Base-by-base conservation (phyloP, 768 basidiomycete genomes). In the Leccinum pellstonianum region DNA sequence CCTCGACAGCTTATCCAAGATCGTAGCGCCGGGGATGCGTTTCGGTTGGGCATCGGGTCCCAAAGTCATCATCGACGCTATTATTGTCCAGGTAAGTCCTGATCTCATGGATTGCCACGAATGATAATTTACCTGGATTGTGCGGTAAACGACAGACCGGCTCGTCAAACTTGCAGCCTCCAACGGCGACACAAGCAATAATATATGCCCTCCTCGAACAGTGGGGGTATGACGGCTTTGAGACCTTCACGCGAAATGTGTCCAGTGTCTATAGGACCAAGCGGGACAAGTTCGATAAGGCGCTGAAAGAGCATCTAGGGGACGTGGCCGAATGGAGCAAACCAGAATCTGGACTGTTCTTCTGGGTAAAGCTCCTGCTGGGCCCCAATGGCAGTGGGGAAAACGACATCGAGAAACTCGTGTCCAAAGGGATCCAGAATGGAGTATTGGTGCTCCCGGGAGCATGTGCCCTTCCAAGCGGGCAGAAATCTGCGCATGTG, bases 361-460 rank as follows among this genome's bases (percentile, higher is more conserved):
- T 52, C 31, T 52, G 85, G 86, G 86, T 86, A 75, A 88, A 83
- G 70, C 77, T 86, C 27, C 74, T 81, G 19, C 69, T 86, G 23
- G 70, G 65, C 29, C 72, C 68, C 29, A 62, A 70, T 49, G 56
- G 64, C 46, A 62, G 62, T 46, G 58, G 47, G 37, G 77, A 81
- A 58, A 81, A 79, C 25, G 88, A 94, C 71, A 90, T 89, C 3
- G 82, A 83, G 66, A 73, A 75, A 19, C 68, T 93, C 67, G 79
- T 80, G 55, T 86, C 82, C 21, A 85, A 83, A 4, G 91, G 90
- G 9, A 79, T 90, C 50, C 83, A 85, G 65, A 81, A 83, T 25
- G 92, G 92, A 17, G 89, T 93, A 11, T 81, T 94, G 23, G 91
- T 88, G 37, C 81, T 95, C 10, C 92, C 93, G 4, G 91, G 91